Evolutionary conservation across 345 rosid genomes (phyloP), one percentile per base, ranked within the genome.

Genomic region (Rhodamnia argentea): DNA sequence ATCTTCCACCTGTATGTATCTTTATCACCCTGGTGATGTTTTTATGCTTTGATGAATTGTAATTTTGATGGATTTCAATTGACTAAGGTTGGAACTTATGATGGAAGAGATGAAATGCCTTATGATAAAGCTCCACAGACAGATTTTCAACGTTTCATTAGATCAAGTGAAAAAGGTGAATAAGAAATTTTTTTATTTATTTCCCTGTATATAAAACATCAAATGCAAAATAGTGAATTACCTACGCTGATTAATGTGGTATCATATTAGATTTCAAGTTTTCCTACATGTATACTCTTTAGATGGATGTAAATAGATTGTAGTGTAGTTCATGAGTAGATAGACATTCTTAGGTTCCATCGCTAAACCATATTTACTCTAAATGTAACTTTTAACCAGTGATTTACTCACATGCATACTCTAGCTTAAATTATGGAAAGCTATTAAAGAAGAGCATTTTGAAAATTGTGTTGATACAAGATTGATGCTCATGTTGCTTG

Each of bases 1-100:
- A 93, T 84, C 92, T 92, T 20, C 96, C 96, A 4, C 81, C 75
- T 23, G 98, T 96, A 89, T 82, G 92, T 87, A n/a, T 83, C 84
- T 24, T 50, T n/a, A 9, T 75, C 44, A 83, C 15, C 55, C 10
- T 70, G 16, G 37, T 29, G 6, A 26, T 29, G 15, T 44, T 22
- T 32, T 29, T 84, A 29, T 24, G 62, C 1, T 55, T 32, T 87
- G 24, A 58, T 6, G 14, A 24, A 58, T 74, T 26, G 95, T 92
- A 86, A 70, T 90, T 85, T 37, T 82, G 50, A 47, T 11, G 74
- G 1, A 22, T 42, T 58, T 32, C 83, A 83, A 52, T 82, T 76
- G 54, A 26, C 50, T 52, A 75, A 93, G 96, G 91, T 94, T 51
- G 91, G 55, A 10, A 91, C 90, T 82, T 26, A 86, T 86, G 96